Evolutionary conservation across 2,329 filamentous ascomycete genomes (phyloP).

Genomic region (Talaromyces sp.): DNA sequence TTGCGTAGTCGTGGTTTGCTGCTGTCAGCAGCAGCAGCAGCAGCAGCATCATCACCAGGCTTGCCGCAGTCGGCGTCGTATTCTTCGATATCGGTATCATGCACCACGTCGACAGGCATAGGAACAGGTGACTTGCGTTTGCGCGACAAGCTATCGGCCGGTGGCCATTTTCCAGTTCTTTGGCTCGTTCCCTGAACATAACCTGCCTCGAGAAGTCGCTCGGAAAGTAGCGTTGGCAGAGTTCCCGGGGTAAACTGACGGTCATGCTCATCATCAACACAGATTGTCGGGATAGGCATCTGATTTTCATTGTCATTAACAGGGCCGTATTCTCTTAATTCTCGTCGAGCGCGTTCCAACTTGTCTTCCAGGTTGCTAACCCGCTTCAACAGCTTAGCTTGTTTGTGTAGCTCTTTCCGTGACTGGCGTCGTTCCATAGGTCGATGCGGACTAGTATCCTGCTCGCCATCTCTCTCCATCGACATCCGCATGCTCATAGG

Average conservation of each 20-base stretch:
- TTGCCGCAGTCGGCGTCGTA: constrained; percentile 15
- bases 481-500: constrained; percentile 27
- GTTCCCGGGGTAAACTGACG: constrained; percentile 41
- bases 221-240: constrained; percentile 45
- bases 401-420: constrained; percentile 55
- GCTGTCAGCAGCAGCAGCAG: not conserved
- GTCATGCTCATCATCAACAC: constrained; percentile 22
- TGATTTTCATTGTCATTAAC: not conserved
- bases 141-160: constrained; percentile 30
- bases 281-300: constrained; percentile 21
- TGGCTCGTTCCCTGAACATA: constrained; percentile 8
- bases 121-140: constrained; percentile 31
- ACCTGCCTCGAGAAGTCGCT: constrained; percentile 38
- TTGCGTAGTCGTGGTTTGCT: not conserved
- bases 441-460: constrained; percentile 25
- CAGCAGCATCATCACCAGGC: not conserved
- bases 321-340: constrained; percentile 47
- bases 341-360: constrained; percentile 52
- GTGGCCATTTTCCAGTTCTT: constrained; percentile 20
- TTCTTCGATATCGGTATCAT: not conserved
- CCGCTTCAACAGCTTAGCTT: constrained; percentile 56
- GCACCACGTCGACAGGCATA: not conserved
- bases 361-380: constrained; percentile 61
- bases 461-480: not conserved
- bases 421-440: constrained; percentile 48